Base-by-base conservation (phyloP, 1,284 basidiomycete genomes). In the Porodaedalea pini region DNA sequence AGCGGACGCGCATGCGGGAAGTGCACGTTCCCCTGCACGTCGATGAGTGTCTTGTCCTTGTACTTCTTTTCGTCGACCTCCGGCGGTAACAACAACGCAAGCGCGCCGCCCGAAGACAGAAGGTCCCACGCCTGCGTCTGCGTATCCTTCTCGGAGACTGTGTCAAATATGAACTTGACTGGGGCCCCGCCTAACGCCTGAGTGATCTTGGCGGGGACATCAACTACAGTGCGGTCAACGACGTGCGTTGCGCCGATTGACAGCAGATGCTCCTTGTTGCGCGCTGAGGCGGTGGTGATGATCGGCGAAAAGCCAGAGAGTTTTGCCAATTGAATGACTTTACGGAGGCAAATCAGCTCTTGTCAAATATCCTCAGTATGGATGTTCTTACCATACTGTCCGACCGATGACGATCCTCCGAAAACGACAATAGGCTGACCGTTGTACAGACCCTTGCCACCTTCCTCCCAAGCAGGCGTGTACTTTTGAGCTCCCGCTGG, bases 231-330 rank as follows among this genome's bases (percentile, higher is more conserved):
- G 40, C 80, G 73, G 58, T 82, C 78, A 52, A 85, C 65, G 50
- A 81, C 69, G 41, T 79, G 70, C 0, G 79, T 80, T 0, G 81
- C 85, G 2, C 85, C 83, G 23, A 81, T 69, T 0, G 71, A 68
- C 62, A 76, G 78, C 58, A 86, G 74, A 39, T 67, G 64, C 0
- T 66, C 68, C 19, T 66, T 61, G 60, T 83, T 75, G 59, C 72
- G 73, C 13, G 65, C 62, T 5, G 79, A 82, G 1, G 82, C 74
- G 2, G 78, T 81, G 4, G 79, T 69, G 51, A 85, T 77, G 58
- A 84, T 80, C 0, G 75, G 77, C 3, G 71, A 74, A 71, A 81
- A 81, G 0, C 80, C 82, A 0, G 78, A 75, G 27, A 78, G 62
- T 61, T 71, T 78, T 3, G 79, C 79, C 13, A 85, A 65, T 65